phyloP scores from a whole-genome alignment of 345 rosid genomes.

The Viola odorata region DNA sequence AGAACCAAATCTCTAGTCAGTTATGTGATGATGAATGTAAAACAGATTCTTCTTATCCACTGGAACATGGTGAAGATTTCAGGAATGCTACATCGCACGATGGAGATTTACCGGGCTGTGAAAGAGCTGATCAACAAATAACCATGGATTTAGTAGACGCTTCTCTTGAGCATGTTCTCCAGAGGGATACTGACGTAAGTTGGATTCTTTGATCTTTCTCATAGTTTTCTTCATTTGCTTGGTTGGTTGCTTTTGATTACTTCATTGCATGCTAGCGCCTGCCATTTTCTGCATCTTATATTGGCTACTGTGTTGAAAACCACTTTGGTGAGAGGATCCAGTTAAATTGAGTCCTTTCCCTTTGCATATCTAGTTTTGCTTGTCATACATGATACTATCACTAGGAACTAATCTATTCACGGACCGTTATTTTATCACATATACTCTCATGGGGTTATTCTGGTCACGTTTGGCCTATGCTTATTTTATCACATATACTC shows the following conservation, averaged over 20 bases:
- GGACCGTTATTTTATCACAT: no score
- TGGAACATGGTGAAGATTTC: constrained; percentile 20
- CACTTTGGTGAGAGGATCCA: no score
- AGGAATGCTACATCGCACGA: constrained; percentile 18
- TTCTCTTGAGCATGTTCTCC: constrained; percentile 23
- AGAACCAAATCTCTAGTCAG: constrained; percentile 18
- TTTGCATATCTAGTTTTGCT: no score
- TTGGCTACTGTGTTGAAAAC: no score
- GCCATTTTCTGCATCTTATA: no score
- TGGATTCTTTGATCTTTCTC: not conserved
- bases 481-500: no score
- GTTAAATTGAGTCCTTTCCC: no score
- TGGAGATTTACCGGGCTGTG: constrained; percentile 21
- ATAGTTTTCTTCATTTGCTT: constrained; percentile 9
- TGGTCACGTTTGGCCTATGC: no score
- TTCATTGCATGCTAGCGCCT: no score
- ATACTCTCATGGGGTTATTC: no score
- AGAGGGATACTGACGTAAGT: constrained; percentile 47
- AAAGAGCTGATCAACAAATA: constrained; percentile 33
- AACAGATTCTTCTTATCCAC: constrained; percentile 18
- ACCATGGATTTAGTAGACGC: constrained; percentile 28
- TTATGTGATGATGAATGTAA: constrained; percentile 30
- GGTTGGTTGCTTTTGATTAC: not conserved
- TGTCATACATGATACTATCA: no score
- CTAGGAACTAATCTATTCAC: no score